Conservation (phyloP, 2,329 filamentous ascomycete genomes). For the Calonectria leucothoes region DNA sequence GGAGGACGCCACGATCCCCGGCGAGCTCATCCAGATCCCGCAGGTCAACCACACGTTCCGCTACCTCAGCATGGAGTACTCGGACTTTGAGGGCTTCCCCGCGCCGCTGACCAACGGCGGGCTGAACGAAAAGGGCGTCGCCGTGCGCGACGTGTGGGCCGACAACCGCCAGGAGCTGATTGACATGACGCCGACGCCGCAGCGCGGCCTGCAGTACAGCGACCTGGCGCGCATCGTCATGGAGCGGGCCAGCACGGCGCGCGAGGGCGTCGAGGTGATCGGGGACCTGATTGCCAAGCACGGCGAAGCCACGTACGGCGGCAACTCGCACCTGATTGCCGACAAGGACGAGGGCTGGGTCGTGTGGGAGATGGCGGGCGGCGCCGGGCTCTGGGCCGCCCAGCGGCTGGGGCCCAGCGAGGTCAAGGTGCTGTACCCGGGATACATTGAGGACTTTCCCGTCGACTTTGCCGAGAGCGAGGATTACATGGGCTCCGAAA, state of each 20-base stretch:
- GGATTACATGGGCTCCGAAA: constrained; percentile 33
- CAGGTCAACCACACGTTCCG: constrained; percentile 38
- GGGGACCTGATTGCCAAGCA: constrained; percentile 29
- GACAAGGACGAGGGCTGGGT: constrained; percentile 39
- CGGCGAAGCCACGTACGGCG: constrained; percentile 37
- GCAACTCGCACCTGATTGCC: constrained; percentile 38
- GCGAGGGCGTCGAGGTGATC: constrained; percentile 35
- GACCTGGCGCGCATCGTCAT: constrained; percentile 39
- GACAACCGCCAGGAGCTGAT: constrained; percentile 37
- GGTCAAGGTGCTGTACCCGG: constrained; percentile 36
- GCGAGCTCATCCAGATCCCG: constrained; percentile 36
- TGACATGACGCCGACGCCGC: constrained; percentile 37
- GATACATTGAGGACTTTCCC: constrained; percentile 38
- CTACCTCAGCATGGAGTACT: constrained; percentile 40
- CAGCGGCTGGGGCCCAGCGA: constrained; percentile 35
- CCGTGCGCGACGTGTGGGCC: constrained; percentile 38
- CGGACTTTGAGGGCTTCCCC: constrained; percentile 38
- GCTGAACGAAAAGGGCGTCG: constrained; percentile 37
- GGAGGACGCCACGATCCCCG: constrained; percentile 31
- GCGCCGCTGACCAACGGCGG: constrained; percentile 36
- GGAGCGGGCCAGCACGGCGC: constrained; percentile 34
- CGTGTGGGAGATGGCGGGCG: constrained; percentile 40
- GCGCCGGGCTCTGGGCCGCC: constrained; percentile 37
- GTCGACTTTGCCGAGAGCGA: constrained; percentile 20
- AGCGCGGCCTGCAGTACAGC: constrained; percentile 37